Percentiles rank a stretch among this genome's conserved stretches.
Conservation (phyloP, 768 basidiomycete genomes). For the Daedaleopsis sinensis region DNA sequence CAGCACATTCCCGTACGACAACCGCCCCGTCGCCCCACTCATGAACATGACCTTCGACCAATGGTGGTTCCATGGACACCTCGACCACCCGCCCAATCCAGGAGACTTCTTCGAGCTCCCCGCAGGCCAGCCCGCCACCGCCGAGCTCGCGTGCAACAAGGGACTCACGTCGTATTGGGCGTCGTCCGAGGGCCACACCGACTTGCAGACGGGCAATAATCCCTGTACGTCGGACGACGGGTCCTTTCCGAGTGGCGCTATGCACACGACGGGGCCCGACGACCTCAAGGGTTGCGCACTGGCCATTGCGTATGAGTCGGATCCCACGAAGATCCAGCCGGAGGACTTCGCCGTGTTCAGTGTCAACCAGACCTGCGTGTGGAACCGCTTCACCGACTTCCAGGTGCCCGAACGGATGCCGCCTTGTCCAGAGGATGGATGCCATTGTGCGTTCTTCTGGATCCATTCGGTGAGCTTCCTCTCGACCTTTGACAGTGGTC, state of each 20-base stretch:
- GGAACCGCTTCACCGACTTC: slow-evolving; percentile 70
- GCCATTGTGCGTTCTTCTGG: slow-evolving; percentile 77
- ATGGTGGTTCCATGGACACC: slow-evolving; percentile 68
- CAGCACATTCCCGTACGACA: slow-evolving; percentile 59
- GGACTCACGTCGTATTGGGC: slow-evolving; percentile 60
- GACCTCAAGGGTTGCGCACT: slow-evolving; percentile 68
- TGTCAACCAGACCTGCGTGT: slow-evolving; percentile 77
- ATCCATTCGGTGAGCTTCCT: slow-evolving; percentile 54
- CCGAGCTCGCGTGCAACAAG: slow-evolving; percentile 63
- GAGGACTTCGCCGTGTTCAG: slow-evolving; percentile 75
- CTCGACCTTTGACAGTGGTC: no score
- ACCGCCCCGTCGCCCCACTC: slow-evolving; percentile 56
- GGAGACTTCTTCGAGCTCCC: slow-evolving; percentile 63
- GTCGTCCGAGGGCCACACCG: slow-evolving; percentile 50
- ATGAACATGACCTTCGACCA: slow-evolving; percentile 41
- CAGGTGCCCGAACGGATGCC: slow-evolving; percentile 69
- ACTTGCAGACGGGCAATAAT: slow-evolving; percentile 54
- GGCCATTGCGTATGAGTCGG: slow-evolving; percentile 73
- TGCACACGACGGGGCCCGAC: slow-evolving; percentile 56
- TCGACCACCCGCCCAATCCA: slow-evolving; percentile 56
- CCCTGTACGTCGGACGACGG: slow-evolving; percentile 49
- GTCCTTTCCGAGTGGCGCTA: slow-evolving; percentile 37
- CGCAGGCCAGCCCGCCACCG: slow-evolving; percentile 54
- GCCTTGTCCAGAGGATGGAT: slow-evolving; percentile 64
- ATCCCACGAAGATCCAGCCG: slow-evolving; percentile 58